Percentiles rank a stretch among this genome's conserved stretches.
Evolutionary conservation across 805 yeast genomes (phyloP).

Genomic region (Ogataea siamensis): DNA sequence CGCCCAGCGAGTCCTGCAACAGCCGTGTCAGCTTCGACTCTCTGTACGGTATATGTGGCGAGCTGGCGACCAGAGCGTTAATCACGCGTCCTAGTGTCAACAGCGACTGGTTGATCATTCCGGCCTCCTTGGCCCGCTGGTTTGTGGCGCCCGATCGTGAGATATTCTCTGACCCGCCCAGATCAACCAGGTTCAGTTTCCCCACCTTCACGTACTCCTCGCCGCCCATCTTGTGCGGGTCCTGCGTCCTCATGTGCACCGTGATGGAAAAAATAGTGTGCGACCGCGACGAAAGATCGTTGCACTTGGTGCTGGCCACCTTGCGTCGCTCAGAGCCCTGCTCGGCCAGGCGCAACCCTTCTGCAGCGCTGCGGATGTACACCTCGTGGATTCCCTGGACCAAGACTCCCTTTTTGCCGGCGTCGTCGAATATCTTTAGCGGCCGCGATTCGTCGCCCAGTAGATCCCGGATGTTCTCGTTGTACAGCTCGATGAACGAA

Average conservation of each 20-base stretch:
- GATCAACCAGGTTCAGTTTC: slow-evolving; percentile 78
- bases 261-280: slow-evolving; percentile 79
- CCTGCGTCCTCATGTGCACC: slow-evolving; percentile 49
- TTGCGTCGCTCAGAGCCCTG: slow-evolving; percentile 62
- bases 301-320: slow-evolving; percentile 76
- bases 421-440: slow-evolving; percentile 54
- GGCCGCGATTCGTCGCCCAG: slow-evolving; percentile 50
- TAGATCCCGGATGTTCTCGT: slow-evolving; percentile 80
- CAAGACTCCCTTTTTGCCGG: slow-evolving; percentile 41
- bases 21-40: slow-evolving; percentile 79
- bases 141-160: slow-evolving; percentile 80
- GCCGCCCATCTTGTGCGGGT: slow-evolving; percentile 36
- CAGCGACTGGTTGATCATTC: slow-evolving; percentile 80
- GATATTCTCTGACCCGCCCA: slow-evolving; percentile 91
- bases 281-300: slow-evolving; percentile 74
- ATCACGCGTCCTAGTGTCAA: slow-evolving; percentile 84
- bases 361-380: slow-evolving; percentile 46
- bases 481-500: slow-evolving; percentile 82
- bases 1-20: slow-evolving; percentile 83
- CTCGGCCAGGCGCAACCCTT: slow-evolving; percentile 50
- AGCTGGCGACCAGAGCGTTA: slow-evolving; percentile 58
- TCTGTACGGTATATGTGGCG: slow-evolving; percentile 76
- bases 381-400: slow-evolving; percentile 59
- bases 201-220: slow-evolving; percentile 54
- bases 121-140: slow-evolving; percentile 86